A percentile compares a stretch with the other conserved stretches of the same genome.
Conservation (phyloP, 495 filamentous ascomycete species). For the Penicillium ucsense region DNA sequence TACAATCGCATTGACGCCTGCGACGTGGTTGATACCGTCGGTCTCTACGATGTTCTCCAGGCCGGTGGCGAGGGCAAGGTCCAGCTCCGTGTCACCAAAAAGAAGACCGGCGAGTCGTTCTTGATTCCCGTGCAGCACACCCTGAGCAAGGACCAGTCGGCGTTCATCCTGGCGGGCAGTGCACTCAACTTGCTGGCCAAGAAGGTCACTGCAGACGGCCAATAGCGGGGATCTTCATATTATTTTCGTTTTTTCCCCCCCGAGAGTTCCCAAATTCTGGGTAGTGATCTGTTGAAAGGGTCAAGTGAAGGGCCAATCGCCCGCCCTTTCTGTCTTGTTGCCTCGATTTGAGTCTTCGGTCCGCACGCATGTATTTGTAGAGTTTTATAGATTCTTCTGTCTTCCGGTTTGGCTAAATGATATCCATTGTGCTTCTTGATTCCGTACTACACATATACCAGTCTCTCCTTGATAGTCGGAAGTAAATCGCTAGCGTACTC, state of each 20-base stretch:
- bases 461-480: not conserved
- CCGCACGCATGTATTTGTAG: constrained; percentile 7
- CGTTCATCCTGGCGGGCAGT: constrained; percentile 86
- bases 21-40: constrained; percentile 71
- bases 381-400: constrained; percentile 6
- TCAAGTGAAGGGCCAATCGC: constrained; percentile 6
- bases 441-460: constrained; percentile 3
- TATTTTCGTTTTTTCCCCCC: not conserved
- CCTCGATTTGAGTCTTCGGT: not conserved
- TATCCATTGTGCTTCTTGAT: constrained; percentile 26
- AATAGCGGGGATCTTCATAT: not conserved
- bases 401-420: constrained; percentile 19
- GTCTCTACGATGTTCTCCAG: constrained; percentile 70
- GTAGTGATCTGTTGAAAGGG: constrained; percentile 13
- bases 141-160: constrained; percentile 77
- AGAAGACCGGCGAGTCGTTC: constrained; percentile 47
- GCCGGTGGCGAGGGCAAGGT: constrained; percentile 76
- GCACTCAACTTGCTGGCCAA: constrained; percentile 80
- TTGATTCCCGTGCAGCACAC: constrained; percentile 50
- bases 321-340: not conserved
- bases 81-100: constrained; percentile 53
- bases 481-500: too few species aligned
- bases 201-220: constrained; percentile 19
- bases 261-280: constrained; percentile 11
- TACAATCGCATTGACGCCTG: constrained; percentile 75